These are phyloP conservation scores for Toxicodendron radicans DNA, from an alignment of 345 rosid species.

Conservation along the genomic window DNA sequence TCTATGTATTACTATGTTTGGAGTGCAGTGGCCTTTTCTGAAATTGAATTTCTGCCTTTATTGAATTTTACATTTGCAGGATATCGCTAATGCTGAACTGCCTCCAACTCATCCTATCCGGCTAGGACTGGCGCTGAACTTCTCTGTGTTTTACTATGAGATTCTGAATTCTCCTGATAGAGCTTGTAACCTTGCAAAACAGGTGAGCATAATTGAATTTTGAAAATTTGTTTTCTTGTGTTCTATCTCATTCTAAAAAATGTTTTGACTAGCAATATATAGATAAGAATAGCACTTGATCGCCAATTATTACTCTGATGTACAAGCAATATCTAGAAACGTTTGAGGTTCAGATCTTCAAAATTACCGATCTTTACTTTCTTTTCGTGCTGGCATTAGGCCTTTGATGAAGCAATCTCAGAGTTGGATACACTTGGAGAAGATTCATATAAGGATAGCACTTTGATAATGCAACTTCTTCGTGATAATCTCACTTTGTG, in stretches of 20 bases:
- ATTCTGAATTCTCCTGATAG: conserved; percentile 68
- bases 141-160: conserved; percentile 74
- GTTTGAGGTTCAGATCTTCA: neutral
- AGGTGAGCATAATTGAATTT: conserved; percentile 33
- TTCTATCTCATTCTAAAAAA: neutral
- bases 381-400: conserved; percentile 12
- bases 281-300: neutral
- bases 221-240: neutral
- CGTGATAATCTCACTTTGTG: conserved; percentile 41
- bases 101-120: conserved; percentile 75
- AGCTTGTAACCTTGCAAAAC: conserved; percentile 76
- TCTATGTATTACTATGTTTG: neutral
- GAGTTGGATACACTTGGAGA: conserved; percentile 40
- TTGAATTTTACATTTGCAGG: conserved; percentile 33
- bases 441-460: conserved; percentile 41
- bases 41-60: neutral
- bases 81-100: conserved; percentile 60
- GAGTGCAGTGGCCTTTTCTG: neutral
- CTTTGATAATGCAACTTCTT: conserved; percentile 40
- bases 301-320: neutral
- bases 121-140: conserved; percentile 66
- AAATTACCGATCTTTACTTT: neutral
- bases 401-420: conserved; percentile 39
- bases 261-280: neutral
- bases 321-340: neutral